These are phyloP conservation scores for Dendrocalamus latiflorus DNA, from an alignment of 202 grass and related monocot genomes.

Conservation along the genomic window DNA sequence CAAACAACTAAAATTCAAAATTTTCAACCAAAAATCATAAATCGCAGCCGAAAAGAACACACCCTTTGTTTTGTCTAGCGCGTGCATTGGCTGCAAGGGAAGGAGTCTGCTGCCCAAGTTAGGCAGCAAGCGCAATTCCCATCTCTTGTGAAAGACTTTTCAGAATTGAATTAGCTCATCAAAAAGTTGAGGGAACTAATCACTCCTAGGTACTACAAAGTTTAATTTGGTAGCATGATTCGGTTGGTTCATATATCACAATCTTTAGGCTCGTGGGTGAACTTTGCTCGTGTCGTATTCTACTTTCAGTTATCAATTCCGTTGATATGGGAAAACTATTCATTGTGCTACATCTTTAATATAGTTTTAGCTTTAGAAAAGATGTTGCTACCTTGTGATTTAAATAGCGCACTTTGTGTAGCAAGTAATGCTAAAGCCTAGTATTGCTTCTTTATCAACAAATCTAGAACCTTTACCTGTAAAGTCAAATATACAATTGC, in stretches of 20 bases:
- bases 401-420: no score
- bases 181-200: background rate
- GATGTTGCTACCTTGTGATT: no score
- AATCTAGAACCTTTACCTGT: no score
- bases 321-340: background rate
- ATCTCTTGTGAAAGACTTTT: background rate
- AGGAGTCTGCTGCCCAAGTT: background rate
- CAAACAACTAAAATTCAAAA: no score
- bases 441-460: no score
- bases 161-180: background rate
- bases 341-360: no score
- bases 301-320: background rate
- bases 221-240: background rate
- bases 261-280: background rate
- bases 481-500: no score
- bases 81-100: background rate
- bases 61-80: no score
- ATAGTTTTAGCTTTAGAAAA: no score
- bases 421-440: no score
- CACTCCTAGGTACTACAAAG: background rate
- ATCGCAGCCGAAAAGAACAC: no score
- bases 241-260: background rate
- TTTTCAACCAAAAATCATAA: no score
- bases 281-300: background rate
- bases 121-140: background rate